Percentiles rank a stretch among this genome's conserved stretches.
Evolutionary conservation across 176 grass and related monocot species (phyloP).

Genomic region (Urochloa ruziziensis): DNA sequence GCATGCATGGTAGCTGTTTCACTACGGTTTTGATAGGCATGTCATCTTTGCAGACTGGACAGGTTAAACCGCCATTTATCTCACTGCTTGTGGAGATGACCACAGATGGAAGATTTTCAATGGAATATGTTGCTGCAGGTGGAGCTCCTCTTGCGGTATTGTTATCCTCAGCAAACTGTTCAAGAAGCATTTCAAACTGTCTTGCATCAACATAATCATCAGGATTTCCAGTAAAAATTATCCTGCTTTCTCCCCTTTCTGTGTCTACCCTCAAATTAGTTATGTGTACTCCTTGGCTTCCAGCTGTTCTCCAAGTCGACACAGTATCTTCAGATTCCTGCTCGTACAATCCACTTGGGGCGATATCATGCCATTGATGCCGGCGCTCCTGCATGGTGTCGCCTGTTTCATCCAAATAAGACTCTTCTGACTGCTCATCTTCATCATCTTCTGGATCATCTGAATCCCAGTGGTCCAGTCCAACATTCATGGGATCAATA

Average conservation of each 20-base stretch:
- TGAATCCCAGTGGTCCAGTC: conserved; percentile 68
- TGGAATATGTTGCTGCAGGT: conserved; percentile 52
- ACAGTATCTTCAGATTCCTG: conserved; percentile 36
- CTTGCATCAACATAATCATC: conserved; percentile 76
- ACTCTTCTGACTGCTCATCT: conserved; percentile 53
- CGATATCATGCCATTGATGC: conserved; percentile 33
- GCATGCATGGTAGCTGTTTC: conserved; percentile 72
- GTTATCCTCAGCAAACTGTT: conserved; percentile 71
- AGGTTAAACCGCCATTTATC: conserved; percentile 58
- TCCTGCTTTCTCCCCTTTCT: conserved; percentile 35
- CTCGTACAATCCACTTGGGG: conserved; percentile 15
- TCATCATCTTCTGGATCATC: conserved; percentile 60
- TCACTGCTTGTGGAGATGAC: conserved; percentile 55
- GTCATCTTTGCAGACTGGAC: conserved; percentile 83
- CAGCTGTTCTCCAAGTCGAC: conserved; percentile 32
- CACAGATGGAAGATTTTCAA: conserved; percentile 56
- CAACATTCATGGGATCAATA: conserved; percentile 87
- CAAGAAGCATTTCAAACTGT: conserved; percentile 71
- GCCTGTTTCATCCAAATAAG: conserved; percentile 52
- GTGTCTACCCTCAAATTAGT: conserved; percentile 28
- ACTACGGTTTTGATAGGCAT: conserved; percentile 47
- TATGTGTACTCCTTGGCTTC: conserved; percentile 19
- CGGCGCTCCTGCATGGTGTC: conserved; percentile 20
- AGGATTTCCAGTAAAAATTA: conserved; percentile 50
- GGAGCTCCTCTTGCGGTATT: conserved; percentile 68